Conservation (phyloP, 805 yeast species). For the Torulaspora gathmanii region DNA sequence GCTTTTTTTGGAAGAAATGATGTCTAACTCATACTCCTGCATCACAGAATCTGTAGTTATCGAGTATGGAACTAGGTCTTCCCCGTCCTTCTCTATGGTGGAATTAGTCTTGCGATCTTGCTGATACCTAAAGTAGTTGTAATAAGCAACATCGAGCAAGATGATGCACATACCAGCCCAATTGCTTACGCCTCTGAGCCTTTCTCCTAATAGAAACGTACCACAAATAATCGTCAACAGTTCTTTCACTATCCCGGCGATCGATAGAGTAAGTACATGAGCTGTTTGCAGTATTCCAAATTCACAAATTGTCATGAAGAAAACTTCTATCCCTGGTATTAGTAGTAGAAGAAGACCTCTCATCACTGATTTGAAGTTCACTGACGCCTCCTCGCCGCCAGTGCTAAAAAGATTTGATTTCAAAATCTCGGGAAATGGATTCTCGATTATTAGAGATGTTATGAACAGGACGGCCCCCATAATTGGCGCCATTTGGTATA, state of each 20-base stretch:
- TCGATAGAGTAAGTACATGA: constrained; percentile 76
- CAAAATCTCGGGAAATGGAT: constrained; percentile 37
- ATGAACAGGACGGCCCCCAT: constrained; percentile 63
- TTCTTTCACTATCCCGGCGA: constrained; percentile 93
- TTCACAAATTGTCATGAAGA: constrained; percentile 84
- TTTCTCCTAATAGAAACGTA: constrained; percentile 67
- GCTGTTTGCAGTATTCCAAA: constrained; percentile 77
- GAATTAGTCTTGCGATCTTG: constrained; percentile 13
- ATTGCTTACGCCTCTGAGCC: constrained; percentile 56
- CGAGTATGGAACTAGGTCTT: constrained; percentile 7
- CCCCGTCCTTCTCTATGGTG: constrained; percentile 9
- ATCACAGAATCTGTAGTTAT: constrained; percentile 6
- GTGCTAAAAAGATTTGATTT: constrained; percentile 23
- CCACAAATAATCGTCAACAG: constrained; percentile 73
- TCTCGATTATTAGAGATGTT: constrained; percentile 68
- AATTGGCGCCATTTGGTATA: constrained; percentile 76
- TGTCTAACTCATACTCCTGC: constrained; percentile 14
- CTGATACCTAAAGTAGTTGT: constrained; percentile 60
- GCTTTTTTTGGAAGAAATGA: neutral
- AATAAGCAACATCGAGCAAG: constrained; percentile 73
- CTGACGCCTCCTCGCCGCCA: constrained; percentile 3
- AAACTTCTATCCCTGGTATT: constrained; percentile 83
- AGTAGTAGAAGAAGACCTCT: constrained; percentile 55
- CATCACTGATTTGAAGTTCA: constrained; percentile 36
- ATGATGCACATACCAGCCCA: constrained; percentile 71